These are phyloP conservation scores for Hansfordia pulvinata DNA, from an alignment of 2,329 filamentous ascomycete genomes.

Conservation along the genomic window DNA sequence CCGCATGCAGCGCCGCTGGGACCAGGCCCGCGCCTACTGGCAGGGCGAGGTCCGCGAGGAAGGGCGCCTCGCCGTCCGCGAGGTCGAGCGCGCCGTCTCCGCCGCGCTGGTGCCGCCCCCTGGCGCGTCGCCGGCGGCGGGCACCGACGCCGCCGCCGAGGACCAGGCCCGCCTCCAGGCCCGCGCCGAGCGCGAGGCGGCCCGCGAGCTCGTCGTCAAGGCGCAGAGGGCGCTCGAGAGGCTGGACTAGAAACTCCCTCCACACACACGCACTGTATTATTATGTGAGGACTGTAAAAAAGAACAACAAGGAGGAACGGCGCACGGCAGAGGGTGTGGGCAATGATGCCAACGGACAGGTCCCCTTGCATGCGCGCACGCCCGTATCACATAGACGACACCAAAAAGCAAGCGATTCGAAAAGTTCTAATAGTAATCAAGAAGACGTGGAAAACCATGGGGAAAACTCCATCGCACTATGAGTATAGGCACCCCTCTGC, in stretches of 20 bases:
- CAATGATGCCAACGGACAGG: no score
- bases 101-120: slow-evolving; percentile 22
- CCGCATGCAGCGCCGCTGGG: slow-evolving; percentile 49
- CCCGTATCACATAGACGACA: no score
- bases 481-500: no score
- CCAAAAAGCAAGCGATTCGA: no score
- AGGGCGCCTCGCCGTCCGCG: slow-evolving; percentile 47
- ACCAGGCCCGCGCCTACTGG: slow-evolving; percentile 45
- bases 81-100: slow-evolving; percentile 37
- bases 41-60: slow-evolving; percentile 55
- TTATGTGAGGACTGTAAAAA: no score
- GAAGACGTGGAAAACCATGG: no score
- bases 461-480: no score
- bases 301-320: no score
- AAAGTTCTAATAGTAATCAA: no score
- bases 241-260: slow-evolving; percentile 31
- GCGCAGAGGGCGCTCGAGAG: slow-evolving; percentile 33
- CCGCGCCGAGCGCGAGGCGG: slow-evolving; percentile 23
- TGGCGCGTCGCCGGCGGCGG: slow-evolving; percentile 11
- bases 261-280: no score
- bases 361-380: no score
- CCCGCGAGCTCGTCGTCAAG: slow-evolving; percentile 29
- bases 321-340: no score
- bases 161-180: slow-evolving; percentile 22
- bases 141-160: slow-evolving; percentile 6